Conservation (phyloP, 192 early-diverging fungal genomes). For the Coemansia sp. region DNA sequence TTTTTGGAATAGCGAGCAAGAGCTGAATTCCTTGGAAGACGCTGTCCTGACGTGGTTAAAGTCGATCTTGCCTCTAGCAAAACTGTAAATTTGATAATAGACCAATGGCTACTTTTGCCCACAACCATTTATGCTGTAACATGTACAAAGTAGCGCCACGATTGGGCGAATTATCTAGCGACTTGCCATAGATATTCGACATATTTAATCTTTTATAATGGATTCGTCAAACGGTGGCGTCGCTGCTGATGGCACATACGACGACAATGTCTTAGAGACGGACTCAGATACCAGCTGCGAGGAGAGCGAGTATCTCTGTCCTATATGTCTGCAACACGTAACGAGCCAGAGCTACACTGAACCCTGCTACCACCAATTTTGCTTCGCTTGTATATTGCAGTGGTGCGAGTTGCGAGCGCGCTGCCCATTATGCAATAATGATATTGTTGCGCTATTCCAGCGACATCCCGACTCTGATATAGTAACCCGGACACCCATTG, state of each 20-base stretch:
- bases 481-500: not conserved
- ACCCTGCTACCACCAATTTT: slow-evolving; percentile 59
- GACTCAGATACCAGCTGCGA: not conserved
- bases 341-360: slow-evolving; percentile 21
- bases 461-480: slow-evolving; percentile 4
- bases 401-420: slow-evolving; percentile 43
- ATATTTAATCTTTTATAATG: not conserved
- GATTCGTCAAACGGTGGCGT: not conserved
- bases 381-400: slow-evolving; percentile 54
- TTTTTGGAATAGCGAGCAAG: slow-evolving; percentile 32
- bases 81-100: not conserved
- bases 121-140: not conserved
- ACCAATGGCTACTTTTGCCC: no score
- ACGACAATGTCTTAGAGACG: not conserved
- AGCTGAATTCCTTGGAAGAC: slow-evolving; percentile 9
- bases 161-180: not conserved
- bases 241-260: not conserved
- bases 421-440: slow-evolving; percentile 58
- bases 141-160: not conserved
- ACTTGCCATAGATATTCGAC: not conserved
- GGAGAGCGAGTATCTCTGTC: slow-evolving; percentile 25
- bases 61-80: slow-evolving; percentile 1
- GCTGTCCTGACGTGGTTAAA: not conserved
- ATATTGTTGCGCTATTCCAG: slow-evolving; percentile 22
- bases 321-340: slow-evolving; percentile 43